A percentile compares a stretch with the other conserved stretches of the same genome.
phyloP scores from a whole-genome alignment of 192 early-diverging fungal genomes.

The Phycomyces nitens region DNA sequence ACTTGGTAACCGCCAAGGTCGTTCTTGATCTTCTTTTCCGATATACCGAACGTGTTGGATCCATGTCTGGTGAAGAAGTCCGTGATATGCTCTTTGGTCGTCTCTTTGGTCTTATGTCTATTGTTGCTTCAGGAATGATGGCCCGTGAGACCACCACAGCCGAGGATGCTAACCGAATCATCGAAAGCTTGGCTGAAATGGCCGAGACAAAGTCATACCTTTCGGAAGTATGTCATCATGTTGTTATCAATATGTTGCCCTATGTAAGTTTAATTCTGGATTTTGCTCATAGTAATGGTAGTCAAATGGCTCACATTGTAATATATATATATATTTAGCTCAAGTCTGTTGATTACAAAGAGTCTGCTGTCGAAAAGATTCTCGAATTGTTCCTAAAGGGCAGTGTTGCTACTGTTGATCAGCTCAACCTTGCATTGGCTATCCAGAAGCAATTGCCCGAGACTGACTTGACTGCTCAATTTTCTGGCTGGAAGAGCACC shows the following conservation, averaged over 20 bases:
- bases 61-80: slow-evolving; percentile 84
- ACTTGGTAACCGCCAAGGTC: slow-evolving; percentile 43
- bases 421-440: slow-evolving; percentile 47
- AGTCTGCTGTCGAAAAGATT: slow-evolving; percentile 39
- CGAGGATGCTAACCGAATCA: slow-evolving; percentile 70
- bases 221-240: slow-evolving; percentile 69
- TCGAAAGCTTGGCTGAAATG: slow-evolving; percentile 63
- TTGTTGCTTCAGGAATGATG: slow-evolving; percentile 77
- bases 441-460: slow-evolving; percentile 38
- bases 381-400: slow-evolving; percentile 35
- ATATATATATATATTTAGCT: background rate
- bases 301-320: too few species aligned
- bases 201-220: slow-evolving; percentile 77
- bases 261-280: slow-evolving; percentile 32
- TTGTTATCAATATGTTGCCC: slow-evolving; percentile 58
- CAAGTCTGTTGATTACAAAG: slow-evolving; percentile 20
- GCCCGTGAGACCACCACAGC: slow-evolving; percentile 55
- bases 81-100: slow-evolving; percentile 87
- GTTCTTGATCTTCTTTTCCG: slow-evolving; percentile 70
- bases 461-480: slow-evolving; percentile 18
- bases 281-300: too few species aligned
- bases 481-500: slow-evolving; percentile 30
- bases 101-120: slow-evolving; percentile 83
- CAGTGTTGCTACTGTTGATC: slow-evolving; percentile 50
- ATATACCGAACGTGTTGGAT: slow-evolving; percentile 57